These are phyloP conservation scores for Yamadazyma trypodendri DNA, from an alignment of 1,139 yeast genomes.

Conservation along the genomic window DNA sequence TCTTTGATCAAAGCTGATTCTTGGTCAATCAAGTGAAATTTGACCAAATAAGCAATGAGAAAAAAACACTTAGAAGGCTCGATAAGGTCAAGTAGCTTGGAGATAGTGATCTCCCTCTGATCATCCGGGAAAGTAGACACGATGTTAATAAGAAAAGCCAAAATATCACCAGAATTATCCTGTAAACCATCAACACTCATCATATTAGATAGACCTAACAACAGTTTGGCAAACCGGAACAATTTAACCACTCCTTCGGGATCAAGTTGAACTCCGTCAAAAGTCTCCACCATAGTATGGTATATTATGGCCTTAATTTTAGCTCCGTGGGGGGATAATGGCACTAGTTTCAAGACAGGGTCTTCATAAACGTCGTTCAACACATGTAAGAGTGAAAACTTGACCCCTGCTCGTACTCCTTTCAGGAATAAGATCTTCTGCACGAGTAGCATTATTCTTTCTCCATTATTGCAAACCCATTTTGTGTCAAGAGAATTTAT, in stretches of 20 bases:
- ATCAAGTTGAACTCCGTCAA: slow-evolving; percentile 3
- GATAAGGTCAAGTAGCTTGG: neutral
- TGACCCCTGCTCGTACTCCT: slow-evolving; percentile 23
- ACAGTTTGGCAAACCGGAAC: neutral
- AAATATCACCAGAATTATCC: slow-evolving; percentile 4
- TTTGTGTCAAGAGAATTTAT: slow-evolving; percentile 30
- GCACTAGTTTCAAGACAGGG: slow-evolving; percentile 1
- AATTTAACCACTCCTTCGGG: slow-evolving; percentile 3
- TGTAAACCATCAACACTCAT: slow-evolving; percentile 3
- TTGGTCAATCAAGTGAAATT: slow-evolving; percentile 4
- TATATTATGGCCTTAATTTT: neutral
- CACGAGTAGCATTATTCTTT: slow-evolving; percentile 29
- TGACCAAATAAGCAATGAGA: slow-evolving; percentile 5
- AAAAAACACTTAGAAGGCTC: slow-evolving; percentile 2
- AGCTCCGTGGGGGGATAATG: neutral
- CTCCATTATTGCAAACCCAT: slow-evolving; percentile 36
- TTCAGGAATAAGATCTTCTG: slow-evolving; percentile 25
- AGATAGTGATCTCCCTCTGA: neutral
- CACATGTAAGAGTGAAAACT: slow-evolving; percentile 15
- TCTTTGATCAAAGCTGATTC: slow-evolving; percentile 13
- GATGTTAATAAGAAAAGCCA: slow-evolving; percentile 2
- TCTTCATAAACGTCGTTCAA: slow-evolving; percentile 2
- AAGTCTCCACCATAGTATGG: neutral
- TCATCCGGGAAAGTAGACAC: neutral
- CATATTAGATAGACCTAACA: slow-evolving; percentile 5